Evolutionary conservation across 1,284 basidiomycete genomes (phyloP).

Genomic region (Ceratobasidium sp.): DNA sequence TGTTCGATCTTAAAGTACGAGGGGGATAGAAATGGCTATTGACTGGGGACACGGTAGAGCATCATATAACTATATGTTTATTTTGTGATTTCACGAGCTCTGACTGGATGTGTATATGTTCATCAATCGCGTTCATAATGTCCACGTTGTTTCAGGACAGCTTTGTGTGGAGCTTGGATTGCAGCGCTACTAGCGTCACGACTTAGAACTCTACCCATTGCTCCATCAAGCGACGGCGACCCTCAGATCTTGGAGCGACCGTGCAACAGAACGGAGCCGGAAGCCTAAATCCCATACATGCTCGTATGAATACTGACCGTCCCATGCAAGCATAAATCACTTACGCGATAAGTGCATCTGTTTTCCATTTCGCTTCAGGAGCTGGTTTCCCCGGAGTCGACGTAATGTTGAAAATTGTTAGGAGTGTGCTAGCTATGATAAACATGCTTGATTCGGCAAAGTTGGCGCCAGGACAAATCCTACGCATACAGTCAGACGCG

Average conservation of each 20-base stretch:
- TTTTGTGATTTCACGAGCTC: too few relatives aligned
- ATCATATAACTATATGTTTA: too few relatives aligned
- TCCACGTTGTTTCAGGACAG: too few relatives aligned
- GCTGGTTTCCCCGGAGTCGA: not conserved
- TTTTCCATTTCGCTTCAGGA: not conserved
- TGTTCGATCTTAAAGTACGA: too few relatives aligned
- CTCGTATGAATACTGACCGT: not conserved
- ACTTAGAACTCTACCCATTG: not conserved
- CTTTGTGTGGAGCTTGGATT: too few relatives aligned
- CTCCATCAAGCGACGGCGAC: not conserved
- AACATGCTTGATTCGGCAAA: constrained; percentile 20
- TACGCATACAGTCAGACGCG: not conserved
- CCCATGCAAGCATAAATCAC: too few relatives aligned
- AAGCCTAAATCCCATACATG: not conserved
- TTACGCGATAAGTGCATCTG: not conserved
- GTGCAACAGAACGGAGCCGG: not conserved
- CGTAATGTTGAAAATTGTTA: too few relatives aligned
- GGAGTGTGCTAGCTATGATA: not conserved
- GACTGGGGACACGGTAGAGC: too few relatives aligned
- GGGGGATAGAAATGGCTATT: too few relatives aligned
- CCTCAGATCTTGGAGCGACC: constrained; percentile 3
- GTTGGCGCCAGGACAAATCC: constrained; percentile 8
- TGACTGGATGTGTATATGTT: too few relatives aligned
- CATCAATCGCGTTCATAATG: too few relatives aligned
- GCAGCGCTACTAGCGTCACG: too few relatives aligned